These are phyloP conservation scores for Pouteria glomerata DNA, from an alignment of 148 eudicot genomes.

Conservation along the genomic window DNA sequence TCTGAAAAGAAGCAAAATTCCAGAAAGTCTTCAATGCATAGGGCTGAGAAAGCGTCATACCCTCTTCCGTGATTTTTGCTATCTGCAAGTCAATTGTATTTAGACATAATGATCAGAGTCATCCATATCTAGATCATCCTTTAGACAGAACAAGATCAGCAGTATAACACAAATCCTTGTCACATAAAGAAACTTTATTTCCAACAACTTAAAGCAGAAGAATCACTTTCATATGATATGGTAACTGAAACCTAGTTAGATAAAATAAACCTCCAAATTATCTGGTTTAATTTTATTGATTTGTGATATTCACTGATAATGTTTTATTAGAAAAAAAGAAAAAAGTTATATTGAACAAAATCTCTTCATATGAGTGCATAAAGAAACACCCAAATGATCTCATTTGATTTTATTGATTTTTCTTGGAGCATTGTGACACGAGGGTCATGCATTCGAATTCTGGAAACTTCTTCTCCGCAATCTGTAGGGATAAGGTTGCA, in stretches of 20 bases:
- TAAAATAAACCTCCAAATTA: background rate
- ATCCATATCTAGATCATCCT: background rate
- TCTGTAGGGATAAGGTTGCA: too few relatives aligned
- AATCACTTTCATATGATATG: background rate
- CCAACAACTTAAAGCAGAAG: background rate
- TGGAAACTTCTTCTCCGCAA: too few relatives aligned
- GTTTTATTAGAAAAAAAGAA: too few relatives aligned
- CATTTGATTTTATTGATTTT: too few relatives aligned
- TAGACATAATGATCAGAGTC: background rate
- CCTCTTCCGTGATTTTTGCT: conserved; percentile 81
- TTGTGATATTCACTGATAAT: background rate
- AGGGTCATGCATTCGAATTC: too few relatives aligned
- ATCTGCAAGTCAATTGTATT: conserved; percentile 38
- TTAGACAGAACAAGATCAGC: background rate
- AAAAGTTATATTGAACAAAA: too few relatives aligned
- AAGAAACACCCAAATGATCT: too few relatives aligned
- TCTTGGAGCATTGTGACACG: too few relatives aligned
- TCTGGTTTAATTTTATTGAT: background rate
- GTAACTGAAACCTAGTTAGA: background rate
- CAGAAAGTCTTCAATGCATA: conserved; percentile 77
- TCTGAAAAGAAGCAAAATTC: conserved; percentile 65
- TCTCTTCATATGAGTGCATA: too few relatives aligned
- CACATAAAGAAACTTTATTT: background rate
- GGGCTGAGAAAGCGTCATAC: conserved; percentile 56
- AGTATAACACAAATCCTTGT: background rate